phyloP scores from a whole-genome alignment of 805 yeast genomes.

The Ogataea wickerhamii region DNA sequence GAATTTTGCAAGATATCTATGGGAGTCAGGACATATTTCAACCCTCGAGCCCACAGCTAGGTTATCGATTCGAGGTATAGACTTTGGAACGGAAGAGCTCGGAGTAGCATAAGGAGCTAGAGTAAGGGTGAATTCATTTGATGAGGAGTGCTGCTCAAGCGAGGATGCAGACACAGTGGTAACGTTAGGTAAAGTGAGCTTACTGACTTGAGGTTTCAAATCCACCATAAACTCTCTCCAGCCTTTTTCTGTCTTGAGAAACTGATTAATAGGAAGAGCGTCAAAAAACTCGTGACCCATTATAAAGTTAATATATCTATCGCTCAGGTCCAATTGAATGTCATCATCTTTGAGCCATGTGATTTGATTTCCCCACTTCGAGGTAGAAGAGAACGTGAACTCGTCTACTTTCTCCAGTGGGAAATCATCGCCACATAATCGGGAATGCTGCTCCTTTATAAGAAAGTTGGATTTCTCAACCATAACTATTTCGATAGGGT shows the following conservation, averaged over 20 bases:
- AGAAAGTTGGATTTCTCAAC: constrained; percentile 73
- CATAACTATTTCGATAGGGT: constrained; percentile 46
- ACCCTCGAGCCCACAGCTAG: constrained; percentile 56
- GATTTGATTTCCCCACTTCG: constrained; percentile 51
- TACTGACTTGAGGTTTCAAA: constrained; percentile 27
- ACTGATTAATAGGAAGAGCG: constrained; percentile 76
- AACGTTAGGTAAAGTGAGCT: constrained; percentile 20
- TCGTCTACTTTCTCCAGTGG: constrained; percentile 29
- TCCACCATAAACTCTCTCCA: constrained; percentile 82
- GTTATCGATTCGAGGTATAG: constrained; percentile 46
- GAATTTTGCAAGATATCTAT: constrained; percentile 53
- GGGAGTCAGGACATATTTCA: constrained; percentile 75
- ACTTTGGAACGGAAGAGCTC: constrained; percentile 52
- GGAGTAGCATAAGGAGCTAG: constrained; percentile 59
- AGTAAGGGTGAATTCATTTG: constrained; percentile 51
- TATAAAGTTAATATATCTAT: constrained; percentile 49
- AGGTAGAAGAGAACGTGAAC: constrained; percentile 33
- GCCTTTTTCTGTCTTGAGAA: constrained; percentile 57
- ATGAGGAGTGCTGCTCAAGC: constrained; percentile 3
- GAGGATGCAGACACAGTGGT: constrained; percentile 10
- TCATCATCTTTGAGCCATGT: constrained; percentile 57
- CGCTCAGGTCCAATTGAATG: constrained; percentile 37
- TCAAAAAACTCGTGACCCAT: constrained; percentile 87
- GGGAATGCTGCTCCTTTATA: constrained; percentile 50
- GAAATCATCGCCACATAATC: constrained; percentile 38